These are phyloP conservation scores for Adansonia rubrostipa DNA, from an alignment of 441 rosid species.

Conservation along the genomic window DNA sequence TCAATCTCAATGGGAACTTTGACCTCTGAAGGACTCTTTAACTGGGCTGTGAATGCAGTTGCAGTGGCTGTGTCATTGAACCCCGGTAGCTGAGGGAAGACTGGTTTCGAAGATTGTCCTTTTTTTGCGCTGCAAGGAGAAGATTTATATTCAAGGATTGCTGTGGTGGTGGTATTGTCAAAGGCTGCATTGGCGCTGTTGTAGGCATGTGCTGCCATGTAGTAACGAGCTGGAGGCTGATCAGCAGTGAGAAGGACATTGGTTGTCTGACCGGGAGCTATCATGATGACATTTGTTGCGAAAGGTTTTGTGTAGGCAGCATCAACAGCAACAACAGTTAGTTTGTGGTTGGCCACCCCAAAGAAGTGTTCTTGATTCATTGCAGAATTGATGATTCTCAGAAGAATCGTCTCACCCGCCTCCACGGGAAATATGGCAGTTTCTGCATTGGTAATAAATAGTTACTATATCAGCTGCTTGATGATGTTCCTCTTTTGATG, in stretches of 20 bases:
- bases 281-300: slow-evolving; percentile 56
- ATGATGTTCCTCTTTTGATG: neutral
- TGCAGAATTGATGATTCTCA: slow-evolving; percentile 70
- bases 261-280: slow-evolving; percentile 64
- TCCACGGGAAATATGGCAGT: slow-evolving; percentile 46
- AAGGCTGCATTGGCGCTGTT: slow-evolving; percentile 59
- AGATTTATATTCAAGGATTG: slow-evolving; percentile 55
- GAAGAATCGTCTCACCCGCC: slow-evolving; percentile 56
- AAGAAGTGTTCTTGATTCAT: slow-evolving; percentile 68
- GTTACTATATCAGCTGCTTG: neutral
- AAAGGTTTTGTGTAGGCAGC: slow-evolving; percentile 66
- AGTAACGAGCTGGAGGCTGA: slow-evolving; percentile 64
- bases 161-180: slow-evolving; percentile 78
- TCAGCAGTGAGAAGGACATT: slow-evolving; percentile 50
- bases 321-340: slow-evolving; percentile 62
- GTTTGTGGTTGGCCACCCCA: slow-evolving; percentile 59
- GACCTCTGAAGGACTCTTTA: slow-evolving; percentile 48
- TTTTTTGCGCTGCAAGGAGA: slow-evolving; percentile 43
- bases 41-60: slow-evolving; percentile 49
- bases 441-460: slow-evolving; percentile 32
- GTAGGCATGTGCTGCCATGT: slow-evolving; percentile 77
- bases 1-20: slow-evolving; percentile 55
- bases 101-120: slow-evolving; percentile 41
- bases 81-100: slow-evolving; percentile 59
- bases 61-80: slow-evolving; percentile 66